Base-by-base conservation (phyloP, 2,329 filamentous ascomycete species). In the Monosporascus sp. region DNA sequence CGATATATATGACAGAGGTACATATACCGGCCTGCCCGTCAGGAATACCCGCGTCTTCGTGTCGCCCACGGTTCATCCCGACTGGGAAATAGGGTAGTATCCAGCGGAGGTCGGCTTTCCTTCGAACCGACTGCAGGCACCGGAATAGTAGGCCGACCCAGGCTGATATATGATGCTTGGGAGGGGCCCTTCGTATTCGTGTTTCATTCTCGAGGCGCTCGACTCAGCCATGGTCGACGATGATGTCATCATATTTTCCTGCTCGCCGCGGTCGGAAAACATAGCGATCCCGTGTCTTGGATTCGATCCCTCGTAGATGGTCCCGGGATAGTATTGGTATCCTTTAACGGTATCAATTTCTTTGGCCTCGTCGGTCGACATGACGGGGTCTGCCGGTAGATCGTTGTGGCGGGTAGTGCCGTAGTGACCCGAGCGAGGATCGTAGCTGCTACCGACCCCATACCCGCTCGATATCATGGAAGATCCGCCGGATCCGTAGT, bases 301-400 rank as follows among this genome's bases (percentile, higher is more conserved):
- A 48, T 80, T 76, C 3, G 73, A 69, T 20, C 67, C 68, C 48
- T 82, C 78, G 59, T 80, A 82, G 48, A 81, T 73, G 3, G 77
- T 60, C 0, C 70, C 70, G 0, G 78, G 77, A 57, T 78, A 83
- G 59, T 84, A 83, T 53, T 80, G 76, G 55, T 83, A 84, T 0
- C 73, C 75, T 56, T 80, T 81, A 15, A 72, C 65, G 14, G 68
- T 72, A 0, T 74, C 70, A 43, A 82, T 75, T 2, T 72, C 65
- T 63, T 82, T 81, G 20, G 74, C 72, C 11, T 82, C 78, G 18
- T 82, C 78, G 1, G 75, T 56, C 7, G 78, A 71, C 37, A 84
- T 77, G 51, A 79, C 73, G 1, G 77, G 70, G 48, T 84, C 80
- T 49, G 74, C 67, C 0, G 73, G 73, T 41, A 82, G 70, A 5